Base-by-base conservation (phyloP, 2,329 filamentous ascomycete species). In the Ophiostoma novo-ulmi region DNA sequence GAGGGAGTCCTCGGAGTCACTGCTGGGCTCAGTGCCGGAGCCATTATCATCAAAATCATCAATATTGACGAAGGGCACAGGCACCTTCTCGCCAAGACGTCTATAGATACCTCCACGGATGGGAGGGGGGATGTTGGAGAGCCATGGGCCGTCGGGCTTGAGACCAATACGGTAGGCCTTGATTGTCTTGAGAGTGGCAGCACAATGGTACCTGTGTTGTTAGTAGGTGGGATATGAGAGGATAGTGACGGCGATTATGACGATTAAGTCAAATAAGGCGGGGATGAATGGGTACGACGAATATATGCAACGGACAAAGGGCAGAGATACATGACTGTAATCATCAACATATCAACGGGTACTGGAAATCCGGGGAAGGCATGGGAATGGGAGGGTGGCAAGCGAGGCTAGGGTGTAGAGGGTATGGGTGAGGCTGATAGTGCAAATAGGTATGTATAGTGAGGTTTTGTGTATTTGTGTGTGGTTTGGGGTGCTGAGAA, bases 111-210 rank as follows among this genome's bases (percentile, higher is more conserved):
- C 73, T 4, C 73, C 72, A 11, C 73, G 66, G 72, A 89, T 88
- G 74, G 87, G 87, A 70, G 87, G 87, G 74, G 87, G 87, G 74
- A 83, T 80, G 78, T 87, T 88, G 72, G 79, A 78, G 41, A 70
- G 22, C 87, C 87, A 89, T 52, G 82, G 82, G 73, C 84, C 82
- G 70, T 79, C 76, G 66, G 85, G 80, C 76, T 82, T 84, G 75
- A 82, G 84, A 74, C 87, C 87, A 74, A 89, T 87, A 74, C 85
- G 85, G 78, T 84, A 88, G 75, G 83, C 82, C 77, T 83, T 85
- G 85, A 89, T 88, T 68, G 83, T 84, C 67, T 81, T 80, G 39
- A 88, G 77, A 17, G 86, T 86, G 70, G 80, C 78, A 58, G 80
- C 78, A 55, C 81, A 83, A 76, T 89, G 87, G 77, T 87, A 89